phyloP scores from a whole-genome alignment of 2,329 filamentous ascomycete genomes.

The Bipolaris cookei region DNA sequence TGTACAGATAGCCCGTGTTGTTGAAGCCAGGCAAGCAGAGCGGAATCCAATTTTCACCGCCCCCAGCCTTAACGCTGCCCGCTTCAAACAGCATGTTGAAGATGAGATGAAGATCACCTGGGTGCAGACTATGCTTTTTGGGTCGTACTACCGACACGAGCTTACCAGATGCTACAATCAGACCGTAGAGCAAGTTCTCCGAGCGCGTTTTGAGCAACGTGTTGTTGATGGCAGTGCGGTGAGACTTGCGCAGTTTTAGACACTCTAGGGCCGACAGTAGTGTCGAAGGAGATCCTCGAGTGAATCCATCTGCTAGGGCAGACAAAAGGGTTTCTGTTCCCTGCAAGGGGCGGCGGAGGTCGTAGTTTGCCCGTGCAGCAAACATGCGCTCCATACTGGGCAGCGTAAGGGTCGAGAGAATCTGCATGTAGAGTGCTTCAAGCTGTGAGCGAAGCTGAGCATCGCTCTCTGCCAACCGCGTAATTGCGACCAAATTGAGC shows the following conservation, averaged over 20 bases:
- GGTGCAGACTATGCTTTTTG: slow-evolving; percentile 92
- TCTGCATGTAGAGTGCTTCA: slow-evolving; percentile 97
- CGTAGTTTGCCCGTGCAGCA: slow-evolving; percentile 87
- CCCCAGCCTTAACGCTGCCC: slow-evolving; percentile 85
- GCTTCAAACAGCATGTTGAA: slow-evolving; percentile 99
- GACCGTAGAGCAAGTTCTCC: slow-evolving; percentile 83
- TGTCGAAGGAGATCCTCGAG: slow-evolving; percentile 85
- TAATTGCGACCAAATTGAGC: slow-evolving; percentile 92
- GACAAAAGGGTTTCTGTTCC: slow-evolving; percentile 91
- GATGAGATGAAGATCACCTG: slow-evolving; percentile 91
- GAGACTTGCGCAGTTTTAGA: slow-evolving; percentile 85
- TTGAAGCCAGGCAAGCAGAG: slow-evolving; percentile 97
- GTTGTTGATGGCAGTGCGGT: slow-evolving; percentile 85
- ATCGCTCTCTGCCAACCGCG: slow-evolving; percentile 89
- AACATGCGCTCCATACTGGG: slow-evolving; percentile 88
- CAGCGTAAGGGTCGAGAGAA: slow-evolving; percentile 90
- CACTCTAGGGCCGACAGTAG: slow-evolving; percentile 91
- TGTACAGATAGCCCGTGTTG: slow-evolving; percentile 94
- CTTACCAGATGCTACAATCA: slow-evolving; percentile 89
- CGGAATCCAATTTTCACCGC: slow-evolving; percentile 97
- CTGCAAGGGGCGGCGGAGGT: slow-evolving; percentile 85
- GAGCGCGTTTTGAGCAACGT: slow-evolving; percentile 79
- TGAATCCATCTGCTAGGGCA: slow-evolving; percentile 92
- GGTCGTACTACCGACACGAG: slow-evolving; percentile 95
- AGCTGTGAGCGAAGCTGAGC: slow-evolving; percentile 84